Percentiles rank a stretch among this genome's conserved stretches.
These are phyloP conservation scores for Biscogniauxia sp. DNA, from an alignment of 2,329 filamentous ascomycete species.

Conservation along the genomic window DNA sequence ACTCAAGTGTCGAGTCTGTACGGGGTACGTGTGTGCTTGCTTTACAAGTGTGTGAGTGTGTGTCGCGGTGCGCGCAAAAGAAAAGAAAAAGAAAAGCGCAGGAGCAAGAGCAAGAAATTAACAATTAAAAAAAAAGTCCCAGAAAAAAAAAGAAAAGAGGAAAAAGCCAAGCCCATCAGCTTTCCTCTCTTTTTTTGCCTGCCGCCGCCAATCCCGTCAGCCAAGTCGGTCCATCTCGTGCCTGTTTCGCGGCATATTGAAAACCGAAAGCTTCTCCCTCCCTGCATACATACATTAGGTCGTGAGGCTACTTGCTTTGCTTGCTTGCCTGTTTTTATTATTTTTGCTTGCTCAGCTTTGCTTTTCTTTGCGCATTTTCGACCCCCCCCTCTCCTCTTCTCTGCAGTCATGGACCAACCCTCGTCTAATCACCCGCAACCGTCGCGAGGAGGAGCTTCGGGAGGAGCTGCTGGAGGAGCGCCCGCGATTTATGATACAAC, in stretches of 20 bases:
- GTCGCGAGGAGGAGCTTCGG: conserved; percentile 24
- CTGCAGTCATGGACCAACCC: conserved; percentile 52
- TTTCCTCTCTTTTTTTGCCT: not conserved
- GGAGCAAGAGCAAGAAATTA: not conserved
- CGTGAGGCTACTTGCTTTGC: not conserved
- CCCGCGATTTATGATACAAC: conserved; percentile 63
- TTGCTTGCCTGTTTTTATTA: not conserved
- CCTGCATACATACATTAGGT: conserved; percentile 2
- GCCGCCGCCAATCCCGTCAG: conserved; percentile 7
- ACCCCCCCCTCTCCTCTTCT: conserved; percentile 2
- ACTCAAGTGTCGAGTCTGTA: conserved; percentile 5
- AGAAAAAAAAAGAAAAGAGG: conserved; percentile 5
- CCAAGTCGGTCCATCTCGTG: conserved; percentile 8
- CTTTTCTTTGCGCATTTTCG: not conserved
- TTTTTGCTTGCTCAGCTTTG: not conserved
- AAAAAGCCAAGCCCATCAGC: conserved; percentile 2
- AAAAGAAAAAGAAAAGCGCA: conserved; percentile 10
- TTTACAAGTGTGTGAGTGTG: conserved; percentile 8
- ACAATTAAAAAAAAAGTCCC: conserved; percentile 5
- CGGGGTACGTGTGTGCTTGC: not conserved
- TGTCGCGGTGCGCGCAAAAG: conserved; percentile 4
- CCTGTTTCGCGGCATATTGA: conserved; percentile 15
- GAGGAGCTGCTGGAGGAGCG: conserved; percentile 13
- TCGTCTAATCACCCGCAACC: conserved; percentile 57
- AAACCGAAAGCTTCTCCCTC: conserved; percentile 7